A percentile compares a stretch with the other conserved stretches of the same genome.
These are phyloP conservation scores for Curvularia spicifera DNA, from an alignment of 2,329 filamentous ascomycete species.

Conservation along the genomic window DNA sequence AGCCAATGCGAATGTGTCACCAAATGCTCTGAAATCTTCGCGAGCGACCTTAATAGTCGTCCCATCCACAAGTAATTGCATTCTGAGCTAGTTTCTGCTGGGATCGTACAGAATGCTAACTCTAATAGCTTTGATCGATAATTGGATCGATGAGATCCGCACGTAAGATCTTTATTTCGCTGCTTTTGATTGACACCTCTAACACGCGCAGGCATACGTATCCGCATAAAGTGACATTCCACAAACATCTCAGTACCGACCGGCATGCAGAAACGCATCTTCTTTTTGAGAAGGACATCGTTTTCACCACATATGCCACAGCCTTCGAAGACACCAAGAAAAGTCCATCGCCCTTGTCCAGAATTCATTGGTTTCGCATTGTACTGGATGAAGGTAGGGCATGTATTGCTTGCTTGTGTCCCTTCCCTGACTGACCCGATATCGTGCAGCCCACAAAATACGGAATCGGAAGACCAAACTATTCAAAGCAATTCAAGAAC, in stretches of 20 bases:
- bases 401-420: not conserved
- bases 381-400: conserved; percentile 32
- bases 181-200: not conserved
- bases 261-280: conserved; percentile 8
- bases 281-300: conserved; percentile 14
- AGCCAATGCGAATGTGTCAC: not conserved
- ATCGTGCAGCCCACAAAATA: conserved; percentile 2
- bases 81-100: not conserved
- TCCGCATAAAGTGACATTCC: conserved; percentile 10
- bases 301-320: conserved; percentile 32
- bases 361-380: conserved; percentile 30
- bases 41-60: conserved; percentile 26
- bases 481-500: conserved; percentile 15
- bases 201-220: conserved; percentile 10
- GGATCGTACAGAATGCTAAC: not conserved
- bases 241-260: conserved; percentile 12
- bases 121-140: conserved; percentile 23
- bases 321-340: conserved; percentile 11
- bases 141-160: conserved; percentile 26
- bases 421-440: not conserved
- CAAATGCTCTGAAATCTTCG: conserved; percentile 3
- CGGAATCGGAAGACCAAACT: conserved; percentile 20
- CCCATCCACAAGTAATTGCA: conserved; percentile 20
- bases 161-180: conserved; percentile 4
- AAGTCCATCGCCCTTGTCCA: conserved; percentile 4